Conservation (phyloP, 129 eudicot species). For the Flaveria trinervia region DNA sequence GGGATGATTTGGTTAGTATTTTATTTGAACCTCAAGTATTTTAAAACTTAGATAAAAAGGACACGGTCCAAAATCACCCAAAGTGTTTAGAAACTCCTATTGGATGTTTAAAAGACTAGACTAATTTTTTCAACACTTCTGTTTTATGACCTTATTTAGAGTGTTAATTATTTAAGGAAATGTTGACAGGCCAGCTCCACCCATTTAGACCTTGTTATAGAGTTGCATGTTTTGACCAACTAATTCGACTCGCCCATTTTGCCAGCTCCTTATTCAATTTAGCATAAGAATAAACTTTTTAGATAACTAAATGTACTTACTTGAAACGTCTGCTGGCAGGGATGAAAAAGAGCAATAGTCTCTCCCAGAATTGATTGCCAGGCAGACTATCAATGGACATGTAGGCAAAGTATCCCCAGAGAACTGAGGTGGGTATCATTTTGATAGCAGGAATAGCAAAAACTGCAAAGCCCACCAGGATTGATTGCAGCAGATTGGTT, state of each 20-base stretch:
- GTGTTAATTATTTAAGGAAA: neutral
- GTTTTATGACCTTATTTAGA: neutral
- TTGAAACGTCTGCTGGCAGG: conserved; percentile 62
- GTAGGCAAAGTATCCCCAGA: conserved; percentile 34
- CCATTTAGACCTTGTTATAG: neutral
- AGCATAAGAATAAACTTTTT: neutral
- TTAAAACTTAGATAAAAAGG: too few relatives aligned
- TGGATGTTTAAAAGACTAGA: neutral
- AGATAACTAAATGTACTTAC: conserved; percentile 32
- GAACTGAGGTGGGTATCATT: conserved; percentile 65
- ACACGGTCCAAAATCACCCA: too few relatives aligned
- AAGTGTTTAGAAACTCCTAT: neutral
- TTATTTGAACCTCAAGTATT: too few relatives aligned
- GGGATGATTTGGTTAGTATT: neutral
- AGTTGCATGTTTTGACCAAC: neutral
- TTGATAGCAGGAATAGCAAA: conserved; percentile 62
- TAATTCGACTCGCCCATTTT: neutral
- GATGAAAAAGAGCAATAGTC: conserved; percentile 62
- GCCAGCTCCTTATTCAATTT: neutral
- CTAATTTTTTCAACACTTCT: neutral
- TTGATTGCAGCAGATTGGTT: conserved; percentile 65
- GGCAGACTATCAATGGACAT: conserved; percentile 83
- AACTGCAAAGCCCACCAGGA: conserved; percentile 56
- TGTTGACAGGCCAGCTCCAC: neutral
- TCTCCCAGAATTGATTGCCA: conserved; percentile 81